Evolutionary conservation across 2,329 filamentous ascomycete genomes (phyloP).

Genomic region (Aspergillus udagawae): DNA sequence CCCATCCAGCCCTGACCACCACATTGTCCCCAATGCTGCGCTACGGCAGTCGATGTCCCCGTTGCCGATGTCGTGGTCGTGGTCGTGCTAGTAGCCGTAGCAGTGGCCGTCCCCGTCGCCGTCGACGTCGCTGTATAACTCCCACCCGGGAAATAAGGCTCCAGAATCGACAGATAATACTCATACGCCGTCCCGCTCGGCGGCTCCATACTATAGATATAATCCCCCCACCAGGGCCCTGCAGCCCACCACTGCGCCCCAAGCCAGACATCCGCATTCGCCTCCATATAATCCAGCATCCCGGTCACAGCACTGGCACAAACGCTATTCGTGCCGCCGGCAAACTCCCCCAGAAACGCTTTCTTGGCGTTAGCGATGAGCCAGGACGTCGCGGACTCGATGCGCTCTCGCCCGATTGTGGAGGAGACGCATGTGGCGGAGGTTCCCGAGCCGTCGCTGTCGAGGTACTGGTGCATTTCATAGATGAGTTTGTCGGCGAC

Average conservation of each 20-base stretch:
- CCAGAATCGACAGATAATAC: too few species aligned
- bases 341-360: conserved; percentile 12
- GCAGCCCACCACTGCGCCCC: conserved; percentile 53
- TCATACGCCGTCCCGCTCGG: too few species aligned
- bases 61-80: too few species aligned
- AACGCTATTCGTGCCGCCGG: conserved; percentile 5
- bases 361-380: conserved; percentile 8
- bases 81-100: too few species aligned
- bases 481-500: too few species aligned
- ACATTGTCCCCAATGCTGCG: not conserved
- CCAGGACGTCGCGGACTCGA: conserved; percentile 9
- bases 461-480: too few species aligned
- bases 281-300: conserved; percentile 43
- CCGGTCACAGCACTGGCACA: conserved; percentile 33
- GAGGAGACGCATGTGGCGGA: not conserved
- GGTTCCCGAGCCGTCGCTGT: too few species aligned
- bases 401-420: conserved; percentile 10
- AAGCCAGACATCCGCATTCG: conserved; percentile 50
- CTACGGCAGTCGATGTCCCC: too few species aligned
- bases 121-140: too few species aligned
- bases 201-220: conserved; percentile 26
- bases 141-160: too few species aligned
- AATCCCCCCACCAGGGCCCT: conserved; percentile 47
- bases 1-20: conserved; percentile 5
- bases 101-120: too few species aligned